These are phyloP conservation scores for Teunomyces lycoperdinae DNA, from an alignment of 805 yeast species.

Conservation along the genomic window DNA sequence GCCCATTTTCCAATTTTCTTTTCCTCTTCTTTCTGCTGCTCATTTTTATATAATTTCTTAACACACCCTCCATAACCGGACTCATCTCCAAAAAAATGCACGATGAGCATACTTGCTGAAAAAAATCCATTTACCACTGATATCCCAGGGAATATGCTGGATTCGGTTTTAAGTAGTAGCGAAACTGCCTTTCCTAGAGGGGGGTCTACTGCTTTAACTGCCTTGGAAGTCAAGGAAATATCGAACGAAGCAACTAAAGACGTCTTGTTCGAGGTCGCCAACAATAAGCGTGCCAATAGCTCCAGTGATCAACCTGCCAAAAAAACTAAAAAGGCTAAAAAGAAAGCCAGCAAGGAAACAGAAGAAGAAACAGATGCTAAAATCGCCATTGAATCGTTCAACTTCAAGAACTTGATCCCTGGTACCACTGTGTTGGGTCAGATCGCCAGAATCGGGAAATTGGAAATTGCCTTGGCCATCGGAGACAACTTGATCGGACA, in stretches of 20 bases:
- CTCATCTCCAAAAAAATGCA: conserved; percentile 6
- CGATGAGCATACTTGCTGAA: conserved; percentile 7
- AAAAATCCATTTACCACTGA: conserved; percentile 3
- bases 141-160: conserved; percentile 11
- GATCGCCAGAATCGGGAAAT: conserved; percentile 53
- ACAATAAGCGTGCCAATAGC: conserved; percentile 26
- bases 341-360: conserved; percentile 13
- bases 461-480: conserved; percentile 67
- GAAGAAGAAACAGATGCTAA: conserved; percentile 28
- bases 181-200: conserved; percentile 91
- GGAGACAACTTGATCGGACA: conserved; percentile 81
- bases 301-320: conserved; percentile 24
- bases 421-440: conserved; percentile 82
- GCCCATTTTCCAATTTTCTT: no score
- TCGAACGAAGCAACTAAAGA: conserved; percentile 90
- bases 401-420: conserved; percentile 59
- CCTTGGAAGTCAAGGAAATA: conserved; percentile 88
- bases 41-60: not conserved
- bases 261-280: conserved; percentile 65
- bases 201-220: conserved; percentile 80
- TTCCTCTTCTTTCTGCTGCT: no score
- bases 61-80: not conserved
- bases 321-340: conserved; percentile 18
- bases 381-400: conserved; percentile 60
- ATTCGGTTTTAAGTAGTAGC: conserved; percentile 34